These are phyloP conservation scores for Aegilops speltoides DNA, from an alignment of 176 grass and related monocot genomes.

Conservation along the genomic window DNA sequence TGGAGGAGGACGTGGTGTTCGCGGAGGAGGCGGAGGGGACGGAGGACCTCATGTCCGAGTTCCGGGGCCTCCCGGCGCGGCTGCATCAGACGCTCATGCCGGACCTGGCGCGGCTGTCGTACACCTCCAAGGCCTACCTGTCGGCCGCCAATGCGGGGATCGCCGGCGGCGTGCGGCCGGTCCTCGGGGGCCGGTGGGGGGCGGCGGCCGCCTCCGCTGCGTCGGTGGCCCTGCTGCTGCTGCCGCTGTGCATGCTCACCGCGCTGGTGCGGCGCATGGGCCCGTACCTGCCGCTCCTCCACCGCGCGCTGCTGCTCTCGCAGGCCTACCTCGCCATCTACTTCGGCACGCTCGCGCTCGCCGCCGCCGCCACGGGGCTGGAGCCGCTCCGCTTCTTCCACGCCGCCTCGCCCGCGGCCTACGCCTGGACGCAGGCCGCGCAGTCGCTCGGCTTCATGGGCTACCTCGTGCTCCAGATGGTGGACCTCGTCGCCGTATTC, in stretches of 20 bases:
- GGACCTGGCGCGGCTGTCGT: slow-evolving; percentile 80
- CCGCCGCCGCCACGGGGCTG: slow-evolving; percentile 70
- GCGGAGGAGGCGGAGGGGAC: slow-evolving; percentile 41
- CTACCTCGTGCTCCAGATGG: slow-evolving; percentile 87
- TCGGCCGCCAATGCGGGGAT: slow-evolving; percentile 80
- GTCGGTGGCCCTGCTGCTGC: slow-evolving; percentile 54
- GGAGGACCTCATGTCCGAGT: slow-evolving; percentile 74
- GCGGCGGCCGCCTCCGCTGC: slow-evolving; percentile 51
- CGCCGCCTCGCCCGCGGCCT: slow-evolving; percentile 73
- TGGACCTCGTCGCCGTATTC: slow-evolving; percentile 80
- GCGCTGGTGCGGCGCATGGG: slow-evolving; percentile 67
- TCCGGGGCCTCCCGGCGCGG: slow-evolving; percentile 58
- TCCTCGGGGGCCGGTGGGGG: slow-evolving; percentile 68
- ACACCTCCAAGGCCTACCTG: slow-evolving; percentile 82
- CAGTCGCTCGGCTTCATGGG: slow-evolving; percentile 78
- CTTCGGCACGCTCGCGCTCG: slow-evolving; percentile 82
- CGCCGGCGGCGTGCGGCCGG: slow-evolving; percentile 62
- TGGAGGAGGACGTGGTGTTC: slow-evolving; percentile 37
- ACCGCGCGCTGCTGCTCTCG: slow-evolving; percentile 66
- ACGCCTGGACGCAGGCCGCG: slow-evolving; percentile 94
- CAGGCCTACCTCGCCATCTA: slow-evolving; percentile 99
- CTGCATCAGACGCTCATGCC: slow-evolving; percentile 74
- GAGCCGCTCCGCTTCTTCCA: slow-evolving; percentile 97
- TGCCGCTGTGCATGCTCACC: slow-evolving; percentile 69
- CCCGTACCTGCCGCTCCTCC: slow-evolving; percentile 73